These are phyloP conservation scores for Ophiostoma triangulosporum DNA, from an alignment of 2,329 filamentous ascomycete genomes.

Conservation along the genomic window DNA sequence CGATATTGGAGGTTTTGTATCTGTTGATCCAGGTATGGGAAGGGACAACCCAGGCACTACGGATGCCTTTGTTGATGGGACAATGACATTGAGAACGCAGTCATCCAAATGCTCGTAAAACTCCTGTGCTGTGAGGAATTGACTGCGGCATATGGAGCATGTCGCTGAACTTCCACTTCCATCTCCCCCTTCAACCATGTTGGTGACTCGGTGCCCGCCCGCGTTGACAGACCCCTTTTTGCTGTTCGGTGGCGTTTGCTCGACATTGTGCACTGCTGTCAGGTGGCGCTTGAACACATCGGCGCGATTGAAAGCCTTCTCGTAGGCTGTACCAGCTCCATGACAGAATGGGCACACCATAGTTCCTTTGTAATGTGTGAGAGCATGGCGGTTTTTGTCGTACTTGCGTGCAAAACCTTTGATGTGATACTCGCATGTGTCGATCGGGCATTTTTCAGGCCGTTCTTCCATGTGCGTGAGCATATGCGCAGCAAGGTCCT, in stretches of 20 bases:
- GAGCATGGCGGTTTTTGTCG: slow-evolving; percentile 86
- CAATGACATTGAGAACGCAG: slow-evolving; percentile 55
- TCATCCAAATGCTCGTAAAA: slow-evolving; percentile 95
- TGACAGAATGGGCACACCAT: slow-evolving; percentile 96
- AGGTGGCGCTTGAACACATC: slow-evolving; percentile 94
- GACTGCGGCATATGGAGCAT: slow-evolving; percentile 67
- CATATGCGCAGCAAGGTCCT: slow-evolving; percentile 88
- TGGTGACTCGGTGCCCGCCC: neutral
- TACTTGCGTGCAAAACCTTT: slow-evolving; percentile 94
- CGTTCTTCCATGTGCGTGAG: slow-evolving; percentile 83
- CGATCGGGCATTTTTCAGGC: slow-evolving; percentile 87
- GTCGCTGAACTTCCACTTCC: slow-evolving; percentile 51
- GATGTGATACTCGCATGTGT: slow-evolving; percentile 79
- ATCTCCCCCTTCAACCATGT: slow-evolving; percentile 14
- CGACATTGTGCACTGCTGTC: slow-evolving; percentile 80
- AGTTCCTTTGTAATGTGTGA: slow-evolving; percentile 93
- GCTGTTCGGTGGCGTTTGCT: slow-evolving; percentile 85
- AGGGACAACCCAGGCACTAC: slow-evolving; percentile 23
- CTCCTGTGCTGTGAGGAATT: slow-evolving; percentile 86
- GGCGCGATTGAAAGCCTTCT: slow-evolving; percentile 91
- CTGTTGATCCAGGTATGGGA: neutral
- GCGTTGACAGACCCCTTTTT: slow-evolving; percentile 47
- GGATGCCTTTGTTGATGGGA: slow-evolving; percentile 49
- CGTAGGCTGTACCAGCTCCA: slow-evolving; percentile 71
- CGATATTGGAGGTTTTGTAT: neutral